Percentiles rank a stretch among this genome's conserved stretches.
phyloP scores from a whole-genome alignment of 2,329 filamentous ascomycete species.

The Aphanocladium album region DNA sequence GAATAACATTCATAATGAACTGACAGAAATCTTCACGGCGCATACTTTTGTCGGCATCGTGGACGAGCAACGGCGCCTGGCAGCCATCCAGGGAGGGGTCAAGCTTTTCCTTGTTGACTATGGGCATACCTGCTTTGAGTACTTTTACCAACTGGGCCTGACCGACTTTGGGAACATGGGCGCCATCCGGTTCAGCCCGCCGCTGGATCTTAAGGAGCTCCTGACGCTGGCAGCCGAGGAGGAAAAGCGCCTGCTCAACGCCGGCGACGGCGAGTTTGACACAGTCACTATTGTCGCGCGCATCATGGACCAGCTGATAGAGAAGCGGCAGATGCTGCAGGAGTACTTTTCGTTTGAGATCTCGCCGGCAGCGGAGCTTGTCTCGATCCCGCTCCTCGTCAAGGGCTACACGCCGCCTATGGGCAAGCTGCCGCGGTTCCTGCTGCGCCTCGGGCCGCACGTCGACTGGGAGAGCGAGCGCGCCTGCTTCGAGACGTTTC shows the following conservation, averaged over 20 bases:
- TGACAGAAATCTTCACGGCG: constrained; percentile 80
- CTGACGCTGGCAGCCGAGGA: constrained; percentile 67
- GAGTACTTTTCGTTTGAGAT: constrained; percentile 93
- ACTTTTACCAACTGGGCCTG: constrained; percentile 91
- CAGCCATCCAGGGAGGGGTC: constrained; percentile 88
- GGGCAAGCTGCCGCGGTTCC: constrained; percentile 81
- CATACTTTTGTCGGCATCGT: constrained; percentile 94
- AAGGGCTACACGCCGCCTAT: constrained; percentile 85
- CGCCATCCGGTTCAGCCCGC: constrained; percentile 70
- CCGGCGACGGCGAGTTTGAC: constrained; percentile 54
- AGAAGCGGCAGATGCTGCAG: constrained; percentile 75
- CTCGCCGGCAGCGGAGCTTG: constrained; percentile 68
- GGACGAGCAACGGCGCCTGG: constrained; percentile 78
- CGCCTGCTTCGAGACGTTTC: constrained; percentile 75
- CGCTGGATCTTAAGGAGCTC: constrained; percentile 65
- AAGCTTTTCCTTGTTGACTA: constrained; percentile 93
- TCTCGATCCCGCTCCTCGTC: constrained; percentile 75
- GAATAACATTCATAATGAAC: constrained; percentile 72
- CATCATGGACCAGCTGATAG: constrained; percentile 64
- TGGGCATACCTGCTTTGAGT: constrained; percentile 77
- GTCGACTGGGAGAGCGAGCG: constrained; percentile 85
- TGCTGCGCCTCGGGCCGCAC: constrained; percentile 80
- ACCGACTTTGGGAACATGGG: constrained; percentile 97
- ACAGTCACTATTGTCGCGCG: constrained; percentile 60
- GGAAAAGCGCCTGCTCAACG: constrained; percentile 49